Base-by-base conservation (phyloP, 2,329 filamentous ascomycete species). In the Cytospora piceae region DNA sequence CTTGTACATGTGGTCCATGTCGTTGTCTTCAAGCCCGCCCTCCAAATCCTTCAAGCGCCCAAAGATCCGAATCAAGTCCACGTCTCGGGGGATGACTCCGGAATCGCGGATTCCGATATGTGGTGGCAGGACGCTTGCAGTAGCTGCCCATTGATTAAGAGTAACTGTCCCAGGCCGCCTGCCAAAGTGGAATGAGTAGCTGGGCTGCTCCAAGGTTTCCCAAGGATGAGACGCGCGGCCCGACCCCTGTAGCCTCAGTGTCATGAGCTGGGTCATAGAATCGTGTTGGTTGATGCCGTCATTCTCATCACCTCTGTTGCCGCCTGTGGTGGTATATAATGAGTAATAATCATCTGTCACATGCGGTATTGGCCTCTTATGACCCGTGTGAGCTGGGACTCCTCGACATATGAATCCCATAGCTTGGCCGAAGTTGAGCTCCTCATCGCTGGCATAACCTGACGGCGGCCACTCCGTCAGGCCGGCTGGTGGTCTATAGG, bases 151-250 rank as follows among this genome's bases (percentile, higher is more conserved):
- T 68, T 88, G 85, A 70, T 90, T 92, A 59, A 93, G 78, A 0
- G 90, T 92, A 60, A 90, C 85, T 1, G 90, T 93, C 7, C 90
- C 90, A 0, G 89, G 86, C 27, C 85, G 81, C 58, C 80, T 79
- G 15, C 90, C 90, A 74, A 87, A 90, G 69, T 83, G 85, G 73
- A 90, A 91, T 0, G 87, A 82, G 75, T 88, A 87, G 73, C 88
- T 91, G 5, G 90, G 90, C 72, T 92, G 89, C 73, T 93, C 90
- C 31, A 93, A 79, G 1, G 90, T 89, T 68, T 90, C 85, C 90
- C 88, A 92, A 2, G 88, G 89, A 66, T 80, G 74, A 3, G 74
- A 73, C 54, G 84, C 78, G 20, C 77, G 72, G 5, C 77, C 78
- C 0, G 74, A 71, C 4, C 81, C 80, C 64, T 81, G 77, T 17